Evolutionary conservation across 2,329 filamentous ascomycete genomes (phyloP), one percentile per base, ranked within the genome.

Genomic region (Camillea tinctor): DNA sequence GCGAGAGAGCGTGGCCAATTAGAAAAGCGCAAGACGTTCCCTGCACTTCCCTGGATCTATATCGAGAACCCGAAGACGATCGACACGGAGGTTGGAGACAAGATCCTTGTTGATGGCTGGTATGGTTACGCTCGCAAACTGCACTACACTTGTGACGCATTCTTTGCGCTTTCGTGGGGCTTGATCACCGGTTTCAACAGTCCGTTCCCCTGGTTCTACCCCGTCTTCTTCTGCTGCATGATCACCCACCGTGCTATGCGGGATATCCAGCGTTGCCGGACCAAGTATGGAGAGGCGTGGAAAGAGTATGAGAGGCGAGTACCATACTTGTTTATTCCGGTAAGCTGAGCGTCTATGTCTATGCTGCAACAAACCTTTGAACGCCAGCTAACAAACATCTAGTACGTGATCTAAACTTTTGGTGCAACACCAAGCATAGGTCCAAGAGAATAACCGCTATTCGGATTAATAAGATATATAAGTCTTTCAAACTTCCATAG

Each of bases 151-250:
- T 78, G 79, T 58, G 81, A 83, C 60, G 70, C 71, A 40, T 81
- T 79, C 73, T 83, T 83, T 63, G 77, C 81, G 58, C 63, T 81
- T 54, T 77, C 76, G 4, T 83, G 81, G 81, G 81, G 79, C n/a
- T 68, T 83, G 26, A 75, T 83, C 52, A 83, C 81, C 6, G 81
- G 81, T 0, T 82, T 83, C 60, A 71, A 76, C 50, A 92, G 88
- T 71, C 91, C 91, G 0, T 93, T 94, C 77, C 92, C 92, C 1
- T 96, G 92, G 91, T 95, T 96, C 76, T 94, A 96, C 73, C 89
- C 91, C 0, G 75, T 90, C 40, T 96, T 96, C 80, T 96, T 96
- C 74, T 80, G 81, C 19, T 77, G 77, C 67, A 94, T 94, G 91
- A 94, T 95, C 70, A 80, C 87, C 9, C 92, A 96, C 75, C 88